A percentile compares a stretch with the other conserved stretches of the same genome.
phyloP scores from a whole-genome alignment of 108 stramenopile species.

The Cyclotella sp. region DNA sequence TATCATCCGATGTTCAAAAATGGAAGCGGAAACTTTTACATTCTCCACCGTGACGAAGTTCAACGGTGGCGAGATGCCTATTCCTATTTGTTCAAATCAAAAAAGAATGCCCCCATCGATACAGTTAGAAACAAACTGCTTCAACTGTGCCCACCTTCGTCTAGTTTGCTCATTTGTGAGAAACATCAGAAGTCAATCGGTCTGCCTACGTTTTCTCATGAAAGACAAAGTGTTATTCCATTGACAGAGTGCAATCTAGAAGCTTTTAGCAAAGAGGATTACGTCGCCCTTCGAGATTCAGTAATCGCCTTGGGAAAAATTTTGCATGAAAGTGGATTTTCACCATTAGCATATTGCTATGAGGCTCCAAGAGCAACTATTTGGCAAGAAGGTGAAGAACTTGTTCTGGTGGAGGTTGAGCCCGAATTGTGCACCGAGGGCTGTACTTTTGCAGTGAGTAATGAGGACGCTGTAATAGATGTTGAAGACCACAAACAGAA shows the following conservation, averaged over 20 bases:
- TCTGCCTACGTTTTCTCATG: constrained; percentile 5
- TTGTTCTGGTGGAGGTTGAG: constrained; percentile 1
- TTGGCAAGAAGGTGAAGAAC: background rate
- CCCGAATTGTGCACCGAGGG: constrained; percentile 13
- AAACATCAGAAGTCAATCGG: constrained; percentile 23
- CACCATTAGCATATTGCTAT: background rate
- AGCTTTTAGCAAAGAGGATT: constrained; percentile 22
- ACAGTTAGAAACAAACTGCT: constrained; percentile 26
- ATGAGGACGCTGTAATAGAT: background rate
- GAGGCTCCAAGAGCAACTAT: constrained; percentile 5
- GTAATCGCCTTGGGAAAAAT: constrained; percentile 30
- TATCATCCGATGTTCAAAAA: background rate
- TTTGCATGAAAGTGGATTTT: constrained; percentile 4
- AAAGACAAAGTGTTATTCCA: constrained; percentile 16
- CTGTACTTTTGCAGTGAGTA: background rate
- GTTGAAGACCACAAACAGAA: background rate
- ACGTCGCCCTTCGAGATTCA: constrained; percentile 21
- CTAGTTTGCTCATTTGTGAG: constrained; percentile 18
- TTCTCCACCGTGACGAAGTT: constrained; percentile 29
- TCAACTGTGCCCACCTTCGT: background rate
- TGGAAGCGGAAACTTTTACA: constrained; percentile 15
- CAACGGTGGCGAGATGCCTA: constrained; percentile 40
- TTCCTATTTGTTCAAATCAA: constrained; percentile 22
- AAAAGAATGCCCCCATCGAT: constrained; percentile 22
- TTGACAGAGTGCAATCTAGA: constrained; percentile 33